Base-by-base conservation (phyloP, 371 early-diverging fungal species). In the Phascolomyces articulosus region DNA sequence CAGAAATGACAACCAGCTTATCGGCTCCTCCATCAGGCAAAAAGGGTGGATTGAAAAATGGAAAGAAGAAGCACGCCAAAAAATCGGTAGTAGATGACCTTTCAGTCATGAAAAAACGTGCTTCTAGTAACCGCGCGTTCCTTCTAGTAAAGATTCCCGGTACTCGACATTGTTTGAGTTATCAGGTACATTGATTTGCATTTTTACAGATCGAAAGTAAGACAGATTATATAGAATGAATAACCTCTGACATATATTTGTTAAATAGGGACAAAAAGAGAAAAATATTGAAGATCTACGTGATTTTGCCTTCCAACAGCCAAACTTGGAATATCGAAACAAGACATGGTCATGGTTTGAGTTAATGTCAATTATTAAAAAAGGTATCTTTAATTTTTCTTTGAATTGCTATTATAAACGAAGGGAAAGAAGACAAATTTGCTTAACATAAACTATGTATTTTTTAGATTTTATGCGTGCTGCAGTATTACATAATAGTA, bases 301-400 rank as follows among this genome's bases (percentile, higher is more conserved):
- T 56, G 78, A 87, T 53, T 90, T 92, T 69, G 78, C 83, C 2
- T 91, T 93, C 64, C 74, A 79, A 20, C 82, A 91, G 72, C 92
- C 92, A 4, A 89, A 88, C 2, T 64, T 93, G 2, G 91, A 91
- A 70, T 91, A 91, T 64, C 73, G 86, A 20, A 91, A 92, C 68
- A 87, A 81, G 65, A 91, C 91, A 2, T 93, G 92, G 91, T 86
- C 90, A 9, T 86, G 87, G 82, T 80, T 80, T 28, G 92, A 93
- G 47, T 74, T 93, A 47, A 62, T 87, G 31, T 80, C 82, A 23
- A 82, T 77, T 3, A 77, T 93, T 23, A 90, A 90, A 58, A 85
- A 75, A 80, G 89, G 84, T 81, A 68, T n/a, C n/a, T n/a, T n/a
- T 61, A 58, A 18, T 41, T 18, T 24, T 24, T 26, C 13, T 24